These are phyloP conservation scores for Gamsiella multidivaricata DNA, from an alignment of 192 early-diverging fungal species.

Conservation along the genomic window DNA sequence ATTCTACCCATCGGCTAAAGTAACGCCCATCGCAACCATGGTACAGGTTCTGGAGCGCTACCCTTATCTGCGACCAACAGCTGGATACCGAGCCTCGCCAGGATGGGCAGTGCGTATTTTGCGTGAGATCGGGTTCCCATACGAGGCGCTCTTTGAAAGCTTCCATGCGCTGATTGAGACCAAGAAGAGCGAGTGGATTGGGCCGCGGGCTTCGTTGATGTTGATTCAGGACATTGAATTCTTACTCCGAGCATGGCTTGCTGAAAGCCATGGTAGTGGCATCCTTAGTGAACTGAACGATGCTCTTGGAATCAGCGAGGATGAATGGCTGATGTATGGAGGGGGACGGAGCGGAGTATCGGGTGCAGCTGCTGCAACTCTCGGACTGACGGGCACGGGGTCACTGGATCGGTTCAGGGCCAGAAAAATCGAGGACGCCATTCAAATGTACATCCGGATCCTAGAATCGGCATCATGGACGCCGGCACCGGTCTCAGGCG, in stretches of 20 bases:
- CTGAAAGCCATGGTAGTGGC: constrained; percentile 26
- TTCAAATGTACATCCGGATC: constrained; percentile 38
- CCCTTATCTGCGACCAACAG: constrained; percentile 45
- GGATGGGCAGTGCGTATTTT: constrained; percentile 50
- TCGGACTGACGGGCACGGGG: constrained; percentile 23
- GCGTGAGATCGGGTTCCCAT: constrained; percentile 45
- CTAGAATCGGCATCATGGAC: constrained; percentile 50
- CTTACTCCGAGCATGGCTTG: constrained; percentile 42
- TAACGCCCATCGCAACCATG: constrained; percentile 36
- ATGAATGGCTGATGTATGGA: constrained; percentile 19
- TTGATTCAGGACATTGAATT: constrained; percentile 51
- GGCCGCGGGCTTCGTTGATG: constrained; percentile 30
- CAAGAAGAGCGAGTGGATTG: constrained; percentile 47
- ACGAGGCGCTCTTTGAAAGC: constrained; percentile 48
- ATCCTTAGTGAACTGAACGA: constrained; percentile 39
- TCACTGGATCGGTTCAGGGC: constrained; percentile 40
- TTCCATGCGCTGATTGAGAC: constrained; percentile 49
- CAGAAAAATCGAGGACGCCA: constrained; percentile 31
- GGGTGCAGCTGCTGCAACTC: not conserved
- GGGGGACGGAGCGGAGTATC: constrained; percentile 5
- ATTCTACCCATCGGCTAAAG: constrained; percentile 50
- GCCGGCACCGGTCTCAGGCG: constrained; percentile 22
- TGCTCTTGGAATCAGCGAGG: constrained; percentile 26
- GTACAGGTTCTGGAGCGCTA: constrained; percentile 47
- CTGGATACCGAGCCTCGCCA: constrained; percentile 15